phyloP scores from a whole-genome alignment of 164 flowering plant genomes.

The Vitis amurensis region DNA sequence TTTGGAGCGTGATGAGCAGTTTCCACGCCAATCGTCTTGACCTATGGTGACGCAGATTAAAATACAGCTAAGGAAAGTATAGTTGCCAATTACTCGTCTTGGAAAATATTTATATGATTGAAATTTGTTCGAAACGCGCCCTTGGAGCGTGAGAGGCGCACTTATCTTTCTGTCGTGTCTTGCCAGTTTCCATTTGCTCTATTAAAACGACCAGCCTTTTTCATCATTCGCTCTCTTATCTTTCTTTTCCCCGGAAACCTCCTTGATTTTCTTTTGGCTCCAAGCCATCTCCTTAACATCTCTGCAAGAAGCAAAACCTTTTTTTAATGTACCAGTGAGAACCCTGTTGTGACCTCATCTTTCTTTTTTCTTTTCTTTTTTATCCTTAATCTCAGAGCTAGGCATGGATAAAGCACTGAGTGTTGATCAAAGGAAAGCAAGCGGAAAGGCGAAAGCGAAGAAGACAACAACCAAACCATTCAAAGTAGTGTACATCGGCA shows the following conservation, averaged over 20 bases:
- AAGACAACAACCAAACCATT: constrained; percentile 7
- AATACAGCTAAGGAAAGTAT: too few species aligned
- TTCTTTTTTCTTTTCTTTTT: neutral
- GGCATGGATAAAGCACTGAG: constrained; percentile 2
- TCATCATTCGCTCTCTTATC: neutral
- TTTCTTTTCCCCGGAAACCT: constrained; percentile 3
- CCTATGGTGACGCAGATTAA: too few species aligned
- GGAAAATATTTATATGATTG: too few species aligned
- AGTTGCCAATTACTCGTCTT: too few species aligned
- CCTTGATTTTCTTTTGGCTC: neutral
- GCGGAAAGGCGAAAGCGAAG: constrained; percentile 9
- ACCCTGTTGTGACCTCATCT: neutral
- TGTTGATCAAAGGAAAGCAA: constrained; percentile 10
- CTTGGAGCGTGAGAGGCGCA: too few species aligned
- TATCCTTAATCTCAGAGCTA: too few species aligned
- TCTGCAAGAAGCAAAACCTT: neutral
- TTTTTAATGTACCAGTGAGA: neutral
- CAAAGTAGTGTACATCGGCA: constrained; percentile 42
- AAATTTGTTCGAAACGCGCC: too few species aligned
- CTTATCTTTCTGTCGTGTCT: neutral
- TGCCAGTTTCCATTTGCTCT: too few species aligned
- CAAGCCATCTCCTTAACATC: neutral
- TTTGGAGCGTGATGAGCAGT: too few species aligned
- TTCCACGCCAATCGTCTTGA: too few species aligned
- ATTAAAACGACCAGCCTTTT: neutral